Evolutionary conservation across 306 rosid genomes (phyloP), one percentile per base, ranked within the genome.

Genomic region (Pyrus pyrifolia): DNA sequence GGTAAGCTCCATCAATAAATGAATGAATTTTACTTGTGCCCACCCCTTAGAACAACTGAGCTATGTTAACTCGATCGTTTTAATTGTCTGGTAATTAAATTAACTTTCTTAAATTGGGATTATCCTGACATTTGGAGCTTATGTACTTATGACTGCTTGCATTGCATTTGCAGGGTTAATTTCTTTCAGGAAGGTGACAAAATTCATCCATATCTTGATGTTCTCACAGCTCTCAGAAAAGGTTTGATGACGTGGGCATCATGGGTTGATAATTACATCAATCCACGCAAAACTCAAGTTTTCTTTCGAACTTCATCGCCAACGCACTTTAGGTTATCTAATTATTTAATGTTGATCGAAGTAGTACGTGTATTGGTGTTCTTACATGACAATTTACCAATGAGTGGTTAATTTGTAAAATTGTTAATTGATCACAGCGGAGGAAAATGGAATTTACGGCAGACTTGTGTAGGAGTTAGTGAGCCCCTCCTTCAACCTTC

Each of bases 241-340:
- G 87, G 97, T 84, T 22, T 92, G 82, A 87, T 27, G 58, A 92
- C 97, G 35, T 92, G 98, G 98, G 82, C 90, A 29, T 81, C 93
- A 52, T 95, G 97, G 97, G 96, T 88, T 31, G 97, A 95, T 74
- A 89, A 45, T 78, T 84, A 45, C 86, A 78, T 92, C 74, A 79
- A 92, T 83, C 82, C 80, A 8, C 81, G 82, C 67, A 95, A 83
- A 84, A 89, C 97, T 67, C 83, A 31, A 80, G 90, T 95, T 76
- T 86, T 89, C 92, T 95, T 92, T 83, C 91, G 98, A 76, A 95
- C 85, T 78, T 84, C 97, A 4, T 87, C 96, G 22, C 97, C 98
- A 17, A 84, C 98, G 75, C 97, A 95, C 92, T 95, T 92, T 97
- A 92, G 97, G 98, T 95, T 76, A 81, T 82, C 70, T 33, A 33